Evolutionary conservation across 2,329 filamentous ascomycete species (phyloP).

Genomic region (Coleophoma eucalyptorum): DNA sequence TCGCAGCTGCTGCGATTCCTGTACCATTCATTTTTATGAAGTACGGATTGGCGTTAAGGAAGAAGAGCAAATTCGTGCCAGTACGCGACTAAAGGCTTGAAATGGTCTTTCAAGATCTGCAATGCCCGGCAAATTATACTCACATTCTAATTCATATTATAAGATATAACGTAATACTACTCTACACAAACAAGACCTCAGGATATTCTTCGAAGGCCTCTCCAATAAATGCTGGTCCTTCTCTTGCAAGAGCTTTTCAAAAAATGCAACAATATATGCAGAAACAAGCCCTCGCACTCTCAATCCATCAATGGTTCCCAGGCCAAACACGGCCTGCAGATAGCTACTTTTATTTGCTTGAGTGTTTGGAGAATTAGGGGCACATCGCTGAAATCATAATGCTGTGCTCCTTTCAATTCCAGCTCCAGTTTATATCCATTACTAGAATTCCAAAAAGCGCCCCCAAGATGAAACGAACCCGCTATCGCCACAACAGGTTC

Average conservation of each 20-base stretch:
- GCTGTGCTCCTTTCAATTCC: slow-evolving; percentile 2
- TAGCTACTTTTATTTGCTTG: not conserved
- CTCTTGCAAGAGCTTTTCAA: slow-evolving; percentile 7
- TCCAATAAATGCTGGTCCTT: slow-evolving; percentile 1
- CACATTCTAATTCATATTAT: too few relatives aligned
- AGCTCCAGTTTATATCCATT: slow-evolving; percentile 12
- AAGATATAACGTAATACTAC: too few relatives aligned
- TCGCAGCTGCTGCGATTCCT: slow-evolving; percentile 49
- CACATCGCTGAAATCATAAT: slow-evolving; percentile 10
- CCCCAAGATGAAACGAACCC: slow-evolving; percentile 4
- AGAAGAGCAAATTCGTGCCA: slow-evolving; percentile 39
- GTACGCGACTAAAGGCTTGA: not conserved
- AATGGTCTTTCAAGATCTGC: too few relatives aligned
- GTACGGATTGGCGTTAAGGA: slow-evolving; percentile 31
- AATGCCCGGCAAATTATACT: too few relatives aligned
- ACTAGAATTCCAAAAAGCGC: slow-evolving; percentile 1
- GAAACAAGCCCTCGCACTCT: slow-evolving; percentile 7
- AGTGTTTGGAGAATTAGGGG: not conserved
- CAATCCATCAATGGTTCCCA: slow-evolving; percentile 9
- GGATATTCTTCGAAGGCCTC: slow-evolving; percentile 4
- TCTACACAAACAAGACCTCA: slow-evolving; percentile 7
- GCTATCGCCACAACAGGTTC: slow-evolving; percentile 5
- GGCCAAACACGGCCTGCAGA: not conserved
- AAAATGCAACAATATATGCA: slow-evolving; percentile 10
- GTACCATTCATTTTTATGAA: slow-evolving; percentile 53